Percentiles rank a stretch among this genome's conserved stretches.
These are phyloP conservation scores for Westerdykella ornata DNA, from an alignment of 2,329 filamentous ascomycete species.

Conservation along the genomic window DNA sequence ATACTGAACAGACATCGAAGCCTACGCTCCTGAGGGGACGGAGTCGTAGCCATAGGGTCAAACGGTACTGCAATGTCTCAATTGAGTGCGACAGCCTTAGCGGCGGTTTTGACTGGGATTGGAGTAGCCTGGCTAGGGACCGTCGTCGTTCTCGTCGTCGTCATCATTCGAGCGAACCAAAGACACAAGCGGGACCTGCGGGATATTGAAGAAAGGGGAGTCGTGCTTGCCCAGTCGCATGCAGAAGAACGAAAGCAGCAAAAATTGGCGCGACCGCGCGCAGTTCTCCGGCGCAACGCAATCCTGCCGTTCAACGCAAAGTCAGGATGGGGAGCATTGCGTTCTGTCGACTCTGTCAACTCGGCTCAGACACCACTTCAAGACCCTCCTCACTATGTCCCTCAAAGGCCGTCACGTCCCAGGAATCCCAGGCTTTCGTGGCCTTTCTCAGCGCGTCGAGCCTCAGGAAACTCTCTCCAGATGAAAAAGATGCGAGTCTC, in stretches of 20 bases:
- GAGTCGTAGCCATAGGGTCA: neutral
- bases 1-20: neutral
- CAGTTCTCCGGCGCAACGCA: slow-evolving; percentile 27
- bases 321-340: slow-evolving; percentile 38
- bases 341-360: slow-evolving; percentile 36
- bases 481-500: slow-evolving; percentile 24
- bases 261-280: slow-evolving; percentile 22
- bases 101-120: slow-evolving; percentile 20
- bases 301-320: slow-evolving; percentile 31
- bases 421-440: slow-evolving; percentile 22
- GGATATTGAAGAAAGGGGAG: slow-evolving; percentile 30
- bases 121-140: slow-evolving; percentile 23
- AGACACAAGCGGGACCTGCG: slow-evolving; percentile 27
- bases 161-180: slow-evolving; percentile 23
- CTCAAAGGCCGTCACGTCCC: slow-evolving; percentile 18
- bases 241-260: slow-evolving; percentile 11
- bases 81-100: slow-evolving; percentile 20
- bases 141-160: slow-evolving; percentile 17
- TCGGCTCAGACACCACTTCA: slow-evolving; percentile 12
- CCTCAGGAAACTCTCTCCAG: slow-evolving; percentile 21
- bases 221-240: slow-evolving; percentile 20
- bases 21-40: neutral
- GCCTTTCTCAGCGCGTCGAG: slow-evolving; percentile 23
- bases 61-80: slow-evolving; percentile 3
- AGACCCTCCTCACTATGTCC: slow-evolving; percentile 13